Evolutionary conservation across 768 basidiomycete species (phyloP).

Genomic region (Panus rudis): DNA sequence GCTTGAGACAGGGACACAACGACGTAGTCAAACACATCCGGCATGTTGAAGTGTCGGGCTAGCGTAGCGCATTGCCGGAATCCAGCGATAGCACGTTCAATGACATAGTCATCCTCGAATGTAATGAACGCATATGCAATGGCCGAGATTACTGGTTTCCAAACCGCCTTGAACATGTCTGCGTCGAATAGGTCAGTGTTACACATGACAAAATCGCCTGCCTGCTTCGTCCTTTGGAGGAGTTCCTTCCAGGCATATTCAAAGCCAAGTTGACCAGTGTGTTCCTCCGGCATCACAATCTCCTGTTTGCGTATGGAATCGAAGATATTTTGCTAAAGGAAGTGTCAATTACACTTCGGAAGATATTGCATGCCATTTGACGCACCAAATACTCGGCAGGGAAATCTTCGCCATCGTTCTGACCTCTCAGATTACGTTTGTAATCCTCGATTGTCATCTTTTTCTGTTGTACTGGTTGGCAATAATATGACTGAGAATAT

Average conservation of each 20-base stretch:
- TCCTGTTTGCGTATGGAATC: conserved; percentile 92
- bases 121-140: conserved; percentile 94
- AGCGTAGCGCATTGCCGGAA: conserved; percentile 94
- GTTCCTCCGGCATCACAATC: conserved; percentile 97
- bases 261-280: conserved; percentile 92
- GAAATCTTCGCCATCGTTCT: conserved; percentile 83
- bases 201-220: conserved; percentile 69
- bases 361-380: background rate
- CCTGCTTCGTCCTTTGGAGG: conserved; percentile 69
- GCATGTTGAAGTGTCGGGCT: conserved; percentile 81
- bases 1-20: conserved; percentile 90
- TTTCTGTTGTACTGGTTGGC: conserved; percentile 47
- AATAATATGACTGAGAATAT: conserved; percentile 3
- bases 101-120: conserved; percentile 94
- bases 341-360: conserved; percentile 1
- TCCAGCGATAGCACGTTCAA: conserved; percentile 91
- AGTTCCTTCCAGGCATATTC: conserved; percentile 99
- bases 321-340: conserved; percentile 71
- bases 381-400: conserved; percentile 78
- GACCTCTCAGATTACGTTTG: conserved; percentile 83
- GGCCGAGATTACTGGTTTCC: conserved; percentile 90
- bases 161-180: conserved; percentile 90
- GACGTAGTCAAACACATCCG: conserved; percentile 95
- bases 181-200: conserved; percentile 78
- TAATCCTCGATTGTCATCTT: conserved; percentile 97